Evolutionary conservation across 345 rosid species (phyloP).

Genomic region (Xanthoceras sorbifolium): DNA sequence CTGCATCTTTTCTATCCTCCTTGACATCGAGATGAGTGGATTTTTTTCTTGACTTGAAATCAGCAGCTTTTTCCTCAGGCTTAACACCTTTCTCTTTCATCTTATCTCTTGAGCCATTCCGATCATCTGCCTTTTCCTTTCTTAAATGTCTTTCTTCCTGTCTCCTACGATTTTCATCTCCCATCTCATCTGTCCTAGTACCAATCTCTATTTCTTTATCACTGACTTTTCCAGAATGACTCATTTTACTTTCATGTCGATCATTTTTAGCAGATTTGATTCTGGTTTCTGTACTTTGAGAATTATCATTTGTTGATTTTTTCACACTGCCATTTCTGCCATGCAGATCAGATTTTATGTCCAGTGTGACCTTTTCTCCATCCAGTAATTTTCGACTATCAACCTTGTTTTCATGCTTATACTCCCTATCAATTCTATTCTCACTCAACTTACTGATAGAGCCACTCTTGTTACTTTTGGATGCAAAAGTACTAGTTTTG

Average conservation of each 20-base stretch:
- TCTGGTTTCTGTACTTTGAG: slow-evolving; percentile 40
- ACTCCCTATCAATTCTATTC: slow-evolving; percentile 11
- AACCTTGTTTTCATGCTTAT: slow-evolving; percentile 28
- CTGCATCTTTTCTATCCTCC: slow-evolving; percentile 58
- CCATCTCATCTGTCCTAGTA: slow-evolving; percentile 34
- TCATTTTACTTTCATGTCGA: slow-evolving; percentile 44
- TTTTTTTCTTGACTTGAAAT: slow-evolving; percentile 54
- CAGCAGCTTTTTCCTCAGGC: slow-evolving; percentile 50
- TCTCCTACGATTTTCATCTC: slow-evolving; percentile 39
- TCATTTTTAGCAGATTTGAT: slow-evolving; percentile 39
- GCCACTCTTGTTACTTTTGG: slow-evolving; percentile 28
- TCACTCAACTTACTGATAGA: slow-evolving; percentile 20
- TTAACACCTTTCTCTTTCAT: slow-evolving; percentile 41
- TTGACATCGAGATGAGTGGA: slow-evolving; percentile 40
- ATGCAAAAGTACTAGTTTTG: slow-evolving; percentile 23
- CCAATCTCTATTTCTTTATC: slow-evolving; percentile 36
- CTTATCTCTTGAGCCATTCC: slow-evolving; percentile 51
- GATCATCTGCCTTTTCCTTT: slow-evolving; percentile 53
- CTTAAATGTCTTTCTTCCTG: slow-evolving; percentile 46
- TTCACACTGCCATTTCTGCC: slow-evolving; percentile 27
- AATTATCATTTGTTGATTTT: slow-evolving; percentile 32
- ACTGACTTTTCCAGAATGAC: slow-evolving; percentile 39
- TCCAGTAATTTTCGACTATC: slow-evolving; percentile 29
- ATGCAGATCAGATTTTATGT: slow-evolving; percentile 26
- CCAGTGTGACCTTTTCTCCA: slow-evolving; percentile 22